Evolutionary conservation across 1,139 yeast species (phyloP).

Genomic region (Candida sanyaensis): DNA sequence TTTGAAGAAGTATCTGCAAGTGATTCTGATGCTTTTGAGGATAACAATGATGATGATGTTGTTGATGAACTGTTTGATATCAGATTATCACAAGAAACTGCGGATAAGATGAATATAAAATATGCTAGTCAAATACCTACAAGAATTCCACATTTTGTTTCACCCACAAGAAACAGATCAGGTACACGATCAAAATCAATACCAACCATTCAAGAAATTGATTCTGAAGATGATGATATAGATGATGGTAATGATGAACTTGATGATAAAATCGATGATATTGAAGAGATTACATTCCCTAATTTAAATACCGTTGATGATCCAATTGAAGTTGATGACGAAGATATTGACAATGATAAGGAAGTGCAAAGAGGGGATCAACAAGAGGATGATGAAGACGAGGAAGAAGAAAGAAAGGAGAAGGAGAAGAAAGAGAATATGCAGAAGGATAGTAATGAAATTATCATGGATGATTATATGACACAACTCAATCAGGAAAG

Average conservation of each 20-base stretch:
- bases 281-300: conserved; percentile 1
- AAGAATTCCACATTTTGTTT: neutral
- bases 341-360: neutral
- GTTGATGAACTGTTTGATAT: conserved; percentile 29
- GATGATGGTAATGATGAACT: no score
- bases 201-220: conserved; percentile 1
- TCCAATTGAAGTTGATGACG: conserved; percentile 7
- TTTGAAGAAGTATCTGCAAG: neutral
- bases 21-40: conserved; percentile 8
- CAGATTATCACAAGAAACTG: conserved; percentile 17
- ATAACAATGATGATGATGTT: conserved; percentile 18
- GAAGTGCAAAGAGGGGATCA: no score
- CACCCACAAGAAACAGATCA: neutral
- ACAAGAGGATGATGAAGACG: conserved; percentile 13
- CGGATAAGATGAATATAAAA: conserved; percentile 28
- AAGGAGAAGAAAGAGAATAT: conserved; percentile 12
- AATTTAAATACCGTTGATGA: neutral
- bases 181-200: neutral
- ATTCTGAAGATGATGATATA: neutral
- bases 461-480: conserved; percentile 31
- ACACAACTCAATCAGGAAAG: conserved; percentile 48
- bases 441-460: conserved; percentile 30
- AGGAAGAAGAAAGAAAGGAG: conserved; percentile 10
- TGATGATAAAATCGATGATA: conserved; percentile 2
- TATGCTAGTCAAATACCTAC: conserved; percentile 14